Evolutionary conservation across 768 basidiomycete species (phyloP).

Genomic region (Pluteus cervinus): DNA sequence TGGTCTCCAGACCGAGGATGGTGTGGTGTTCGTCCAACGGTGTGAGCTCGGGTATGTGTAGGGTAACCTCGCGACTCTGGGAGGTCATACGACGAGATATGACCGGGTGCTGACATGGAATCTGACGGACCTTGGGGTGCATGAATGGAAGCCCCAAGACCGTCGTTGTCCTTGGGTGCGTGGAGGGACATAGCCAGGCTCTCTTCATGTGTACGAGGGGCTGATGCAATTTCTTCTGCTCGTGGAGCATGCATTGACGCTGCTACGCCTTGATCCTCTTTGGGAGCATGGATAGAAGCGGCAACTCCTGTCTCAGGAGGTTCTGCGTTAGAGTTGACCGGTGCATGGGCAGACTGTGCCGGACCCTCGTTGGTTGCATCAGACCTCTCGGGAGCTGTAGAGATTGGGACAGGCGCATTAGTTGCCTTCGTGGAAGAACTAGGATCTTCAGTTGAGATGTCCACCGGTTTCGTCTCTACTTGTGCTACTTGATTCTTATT

Average conservation of each 20-base stretch:
- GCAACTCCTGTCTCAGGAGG: conserved; percentile 6
- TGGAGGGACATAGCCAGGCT: too few species aligned
- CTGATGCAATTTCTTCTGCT: conserved; percentile 14
- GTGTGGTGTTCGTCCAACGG: conserved; percentile 38
- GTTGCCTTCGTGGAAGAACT: not conserved
- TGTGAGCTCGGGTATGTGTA: conserved; percentile 51
- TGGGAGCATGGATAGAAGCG: conserved; percentile 12
- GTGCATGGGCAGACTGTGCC: conserved; percentile 14
- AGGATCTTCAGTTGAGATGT: not conserved
- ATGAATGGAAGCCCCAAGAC: conserved; percentile 50
- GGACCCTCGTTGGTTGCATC: conserved; percentile 14
- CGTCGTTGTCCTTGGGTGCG: conserved; percentile 17
- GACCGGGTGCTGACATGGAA: conserved; percentile 34
- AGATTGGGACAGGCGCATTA: not conserved
- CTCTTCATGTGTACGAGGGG: conserved; percentile 3
- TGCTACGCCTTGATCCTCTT: conserved; percentile 4
- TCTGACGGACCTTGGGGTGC: conserved; percentile 37
- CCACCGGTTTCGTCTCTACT: too few species aligned
- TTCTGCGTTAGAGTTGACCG: conserved; percentile 1
- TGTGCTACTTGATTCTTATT: too few species aligned
- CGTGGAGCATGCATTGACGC: conserved; percentile 14
- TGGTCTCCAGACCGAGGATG: conserved; percentile 22
- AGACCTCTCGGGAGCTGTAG: not conserved
- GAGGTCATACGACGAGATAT: conserved; percentile 24
- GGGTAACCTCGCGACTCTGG: conserved; percentile 16